These are phyloP conservation scores for Corallochytrium limacisporum DNA, from an alignment of 78 protist species.

Conservation along the genomic window DNA sequence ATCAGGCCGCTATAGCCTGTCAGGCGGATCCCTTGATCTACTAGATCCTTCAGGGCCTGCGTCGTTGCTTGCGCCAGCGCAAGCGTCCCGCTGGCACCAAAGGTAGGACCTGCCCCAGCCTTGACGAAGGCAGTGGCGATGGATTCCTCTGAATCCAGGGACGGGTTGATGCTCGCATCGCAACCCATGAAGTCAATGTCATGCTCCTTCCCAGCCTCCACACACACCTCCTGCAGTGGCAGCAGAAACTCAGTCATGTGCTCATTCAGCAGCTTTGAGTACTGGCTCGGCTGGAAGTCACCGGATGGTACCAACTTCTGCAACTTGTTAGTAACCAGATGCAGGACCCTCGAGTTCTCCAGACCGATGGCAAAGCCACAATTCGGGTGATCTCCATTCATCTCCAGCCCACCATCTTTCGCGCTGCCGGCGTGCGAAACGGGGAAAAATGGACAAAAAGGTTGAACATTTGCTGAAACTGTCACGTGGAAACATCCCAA, in stretches of 20 bases:
- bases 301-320: background rate
- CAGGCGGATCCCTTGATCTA: too few species aligned
- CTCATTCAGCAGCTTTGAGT: background rate
- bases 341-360: background rate
- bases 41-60: background rate
- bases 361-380: background rate
- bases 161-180: background rate
- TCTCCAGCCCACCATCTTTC: too few species aligned
- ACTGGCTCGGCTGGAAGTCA: too few species aligned
- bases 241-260: background rate
- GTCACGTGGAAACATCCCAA: too few species aligned
- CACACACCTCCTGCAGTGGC: background rate
- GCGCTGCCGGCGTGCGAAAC: too few species aligned
- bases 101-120: background rate
- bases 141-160: too few species aligned
- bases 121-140: too few species aligned
- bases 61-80: too few species aligned
- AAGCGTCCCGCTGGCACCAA: background rate
- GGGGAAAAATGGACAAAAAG: too few species aligned
- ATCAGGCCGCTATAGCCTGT: background rate
- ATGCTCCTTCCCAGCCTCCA: background rate
- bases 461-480: too few species aligned
- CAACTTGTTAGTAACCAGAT: background rate
- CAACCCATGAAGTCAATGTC: background rate
- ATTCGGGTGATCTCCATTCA: too few species aligned